phyloP scores from a whole-genome alignment of 768 basidiomycete species.

The Kwoniella europaea region DNA sequence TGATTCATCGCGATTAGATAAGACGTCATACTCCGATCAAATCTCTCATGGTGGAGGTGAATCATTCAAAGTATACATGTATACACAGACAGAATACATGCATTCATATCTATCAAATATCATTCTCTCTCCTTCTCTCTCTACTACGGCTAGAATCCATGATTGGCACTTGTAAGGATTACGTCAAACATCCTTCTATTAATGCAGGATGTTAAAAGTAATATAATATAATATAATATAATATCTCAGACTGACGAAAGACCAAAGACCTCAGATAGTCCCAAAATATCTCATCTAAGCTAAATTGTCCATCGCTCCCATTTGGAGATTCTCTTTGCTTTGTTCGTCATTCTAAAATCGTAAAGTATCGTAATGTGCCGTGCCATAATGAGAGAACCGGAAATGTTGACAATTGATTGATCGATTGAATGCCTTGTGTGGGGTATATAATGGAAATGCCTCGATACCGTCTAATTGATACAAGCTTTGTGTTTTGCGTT shows the following conservation, averaged over 20 bases:
- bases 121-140: not conserved
- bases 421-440: conserved; percentile 10
- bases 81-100: conserved; percentile 18
- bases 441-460: conserved; percentile 20
- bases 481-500: conserved; percentile 18
- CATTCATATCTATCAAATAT: not conserved
- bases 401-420: not conserved
- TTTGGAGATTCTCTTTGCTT: conserved; percentile 3
- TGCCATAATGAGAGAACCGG: not conserved
- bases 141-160: not conserved
- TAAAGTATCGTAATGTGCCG: conserved; percentile 13
- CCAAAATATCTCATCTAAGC: conserved; percentile 8
- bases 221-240: not conserved
- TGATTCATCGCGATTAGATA: not conserved
- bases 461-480: conserved; percentile 21
- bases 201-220: conserved; percentile 2
- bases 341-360: conserved; percentile 5
- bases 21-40: not conserved
- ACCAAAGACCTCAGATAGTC: conserved; percentile 2
- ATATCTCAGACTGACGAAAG: not conserved
- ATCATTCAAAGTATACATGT: not conserved
- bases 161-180: not conserved
- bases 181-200: not conserved
- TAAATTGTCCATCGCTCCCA: not conserved
- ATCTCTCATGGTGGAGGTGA: not conserved